These are phyloP conservation scores for Aphanomyces invadans DNA, from an alignment of 352 stramenopile species.

Conservation along the genomic window DNA sequence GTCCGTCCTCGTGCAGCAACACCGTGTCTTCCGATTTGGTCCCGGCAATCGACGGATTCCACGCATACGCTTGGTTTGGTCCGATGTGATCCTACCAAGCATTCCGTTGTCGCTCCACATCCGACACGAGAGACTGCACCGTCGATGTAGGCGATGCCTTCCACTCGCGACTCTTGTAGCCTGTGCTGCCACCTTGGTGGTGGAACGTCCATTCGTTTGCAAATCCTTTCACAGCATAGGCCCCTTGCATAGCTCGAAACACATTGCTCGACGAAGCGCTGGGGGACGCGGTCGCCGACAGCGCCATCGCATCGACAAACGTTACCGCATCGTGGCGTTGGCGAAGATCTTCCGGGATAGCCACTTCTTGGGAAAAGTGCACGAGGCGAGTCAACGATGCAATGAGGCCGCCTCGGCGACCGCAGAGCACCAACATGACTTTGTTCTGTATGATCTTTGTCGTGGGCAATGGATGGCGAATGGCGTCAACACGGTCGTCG, in stretches of 20 bases:
- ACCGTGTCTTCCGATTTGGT: slow-evolving; percentile 72
- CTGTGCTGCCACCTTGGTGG: slow-evolving; percentile 55
- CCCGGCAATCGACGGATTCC: slow-evolving; percentile 62
- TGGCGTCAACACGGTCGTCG: slow-evolving; percentile 56
- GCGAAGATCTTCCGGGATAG: slow-evolving; percentile 38
- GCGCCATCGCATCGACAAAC: slow-evolving; percentile 55
- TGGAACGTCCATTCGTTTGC: slow-evolving; percentile 53
- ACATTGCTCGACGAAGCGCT: slow-evolving; percentile 37
- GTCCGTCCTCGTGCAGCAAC: slow-evolving; percentile 34
- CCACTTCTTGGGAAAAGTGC: slow-evolving; percentile 43
- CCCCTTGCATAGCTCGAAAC: slow-evolving; percentile 46
- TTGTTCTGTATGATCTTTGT: slow-evolving; percentile 65
- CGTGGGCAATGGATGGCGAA: slow-evolving; percentile 59
- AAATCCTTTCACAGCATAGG: slow-evolving; percentile 50
- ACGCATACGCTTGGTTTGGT: slow-evolving; percentile 51
- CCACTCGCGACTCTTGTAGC: slow-evolving; percentile 68
- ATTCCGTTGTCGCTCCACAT: background rate
- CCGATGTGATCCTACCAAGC: slow-evolving; percentile 25
- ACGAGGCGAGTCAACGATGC: slow-evolving; percentile 55
- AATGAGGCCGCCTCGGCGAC: slow-evolving; percentile 52
- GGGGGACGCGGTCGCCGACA: slow-evolving; percentile 33
- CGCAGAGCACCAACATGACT: slow-evolving; percentile 68
- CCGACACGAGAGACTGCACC: slow-evolving; percentile 5
- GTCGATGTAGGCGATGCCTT: slow-evolving; percentile 41
- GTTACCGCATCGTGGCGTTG: slow-evolving; percentile 54